Evolutionary conservation across 164 flowering plant genomes (phyloP).

Genomic region (Cinnamomum micranthum): DNA sequence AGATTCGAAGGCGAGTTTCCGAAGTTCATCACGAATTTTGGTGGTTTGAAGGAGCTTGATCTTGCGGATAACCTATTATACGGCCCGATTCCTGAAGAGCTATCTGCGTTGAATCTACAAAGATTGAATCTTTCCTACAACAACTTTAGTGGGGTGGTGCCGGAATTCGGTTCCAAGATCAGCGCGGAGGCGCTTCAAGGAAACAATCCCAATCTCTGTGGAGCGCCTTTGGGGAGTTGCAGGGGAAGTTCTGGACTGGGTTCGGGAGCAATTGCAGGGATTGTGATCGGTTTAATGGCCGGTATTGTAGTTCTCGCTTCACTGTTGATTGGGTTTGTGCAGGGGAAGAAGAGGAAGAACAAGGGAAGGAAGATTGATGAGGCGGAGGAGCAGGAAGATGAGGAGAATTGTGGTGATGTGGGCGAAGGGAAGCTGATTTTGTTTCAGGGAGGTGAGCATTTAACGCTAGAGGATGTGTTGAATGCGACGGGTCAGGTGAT

Average conservation of each 20-base stretch:
- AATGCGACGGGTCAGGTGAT: constrained; percentile 98
- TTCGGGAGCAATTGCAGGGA: constrained; percentile 81
- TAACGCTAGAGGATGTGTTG: constrained; percentile 88
- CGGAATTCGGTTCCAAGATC: constrained; percentile 47
- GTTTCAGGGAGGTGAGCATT: constrained; percentile 94
- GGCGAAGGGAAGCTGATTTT: constrained; percentile 79
- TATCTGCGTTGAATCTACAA: constrained; percentile 47
- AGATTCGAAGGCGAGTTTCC: constrained; percentile 69
- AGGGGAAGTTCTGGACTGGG: constrained; percentile 56
- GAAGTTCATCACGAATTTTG: constrained; percentile 55
- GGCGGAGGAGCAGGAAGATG: constrained; percentile 56
- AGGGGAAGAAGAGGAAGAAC: constrained; percentile 65
- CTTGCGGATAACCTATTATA: constrained; percentile 59
- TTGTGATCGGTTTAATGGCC: constrained; percentile 88
- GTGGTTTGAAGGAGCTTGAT: constrained; percentile 65
- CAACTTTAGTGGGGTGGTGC: constrained; percentile 79
- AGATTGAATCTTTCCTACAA: constrained; percentile 82
- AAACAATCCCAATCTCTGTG: constrained; percentile 66
- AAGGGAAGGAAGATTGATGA: constrained; percentile 44
- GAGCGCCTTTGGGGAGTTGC: constrained; percentile 61
- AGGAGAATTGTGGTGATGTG: constrained; percentile 33
- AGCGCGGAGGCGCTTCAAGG: constrained; percentile 69
- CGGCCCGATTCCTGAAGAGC: constrained; percentile 54
- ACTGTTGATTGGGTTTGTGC: constrained; percentile 71
- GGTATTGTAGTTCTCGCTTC: constrained; percentile 81